Conservation (phyloP, 2,329 filamentous ascomycete species). For the Cladophialophora chaetospira region DNA sequence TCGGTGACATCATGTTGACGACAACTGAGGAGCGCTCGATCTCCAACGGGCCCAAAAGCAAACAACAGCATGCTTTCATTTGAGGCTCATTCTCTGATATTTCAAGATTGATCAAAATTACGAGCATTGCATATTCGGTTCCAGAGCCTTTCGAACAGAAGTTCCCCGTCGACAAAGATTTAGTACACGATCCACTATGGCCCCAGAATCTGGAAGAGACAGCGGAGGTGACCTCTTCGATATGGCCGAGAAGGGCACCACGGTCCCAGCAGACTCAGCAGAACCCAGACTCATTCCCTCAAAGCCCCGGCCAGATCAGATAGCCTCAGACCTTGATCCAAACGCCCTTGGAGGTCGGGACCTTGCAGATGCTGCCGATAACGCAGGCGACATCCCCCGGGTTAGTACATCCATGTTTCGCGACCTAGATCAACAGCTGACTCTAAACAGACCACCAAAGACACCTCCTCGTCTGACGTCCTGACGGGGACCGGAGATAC, state of each 20-base stretch:
- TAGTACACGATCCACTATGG: too few relatives aligned
- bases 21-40: neutral
- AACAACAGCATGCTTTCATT: neutral
- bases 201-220: slow-evolving; percentile 33
- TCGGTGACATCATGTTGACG: slow-evolving; percentile 24
- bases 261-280: slow-evolving; percentile 49
- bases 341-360: slow-evolving; percentile 41
- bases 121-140: too few relatives aligned
- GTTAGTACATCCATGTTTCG: slow-evolving; percentile 22
- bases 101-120: too few relatives aligned
- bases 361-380: slow-evolving; percentile 50
- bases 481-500: slow-evolving; percentile 46
- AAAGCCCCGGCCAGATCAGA: slow-evolving; percentile 51
- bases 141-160: too few relatives aligned
- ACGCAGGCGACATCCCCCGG: slow-evolving; percentile 50
- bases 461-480: slow-evolving; percentile 43
- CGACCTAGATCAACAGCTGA: neutral
- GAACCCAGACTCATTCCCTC: slow-evolving; percentile 51
- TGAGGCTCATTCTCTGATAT: neutral
- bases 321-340: slow-evolving; percentile 39
- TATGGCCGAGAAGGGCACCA: slow-evolving; percentile 43
- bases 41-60: neutral
- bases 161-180: too few relatives aligned
- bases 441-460: slow-evolving; percentile 31
- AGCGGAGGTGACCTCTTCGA: slow-evolving; percentile 43